phyloP scores from a whole-genome alignment of 371 early-diverging fungal species.

The Blakeslea trispora region DNA sequence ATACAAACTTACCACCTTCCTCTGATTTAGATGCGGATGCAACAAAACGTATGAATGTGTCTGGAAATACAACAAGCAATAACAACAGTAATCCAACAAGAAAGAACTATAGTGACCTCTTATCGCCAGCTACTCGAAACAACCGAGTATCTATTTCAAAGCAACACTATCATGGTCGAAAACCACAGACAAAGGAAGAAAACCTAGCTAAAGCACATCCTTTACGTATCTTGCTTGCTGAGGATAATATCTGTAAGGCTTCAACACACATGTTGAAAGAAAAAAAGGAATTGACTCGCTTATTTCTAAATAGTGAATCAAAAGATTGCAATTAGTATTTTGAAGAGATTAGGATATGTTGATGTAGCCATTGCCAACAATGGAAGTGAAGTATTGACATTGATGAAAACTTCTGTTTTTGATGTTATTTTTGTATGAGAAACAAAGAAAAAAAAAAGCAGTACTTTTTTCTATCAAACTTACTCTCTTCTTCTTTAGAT shows the following conservation, averaged over 20 bases:
- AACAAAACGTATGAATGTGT: neutral
- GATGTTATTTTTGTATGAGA: slow-evolving; percentile 52
- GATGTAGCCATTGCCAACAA: slow-evolving; percentile 57
- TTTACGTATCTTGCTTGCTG: slow-evolving; percentile 47
- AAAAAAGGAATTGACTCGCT: neutral
- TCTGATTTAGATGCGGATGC: neutral
- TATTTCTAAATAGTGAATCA: slow-evolving; percentile 50
- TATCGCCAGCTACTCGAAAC: slow-evolving; percentile 26
- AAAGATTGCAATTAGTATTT: slow-evolving; percentile 58
- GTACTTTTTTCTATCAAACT: neutral
- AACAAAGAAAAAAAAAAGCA: too few species aligned
- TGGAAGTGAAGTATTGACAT: slow-evolving; percentile 53
- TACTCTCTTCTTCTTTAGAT: slow-evolving; percentile 25
- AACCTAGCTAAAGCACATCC: slow-evolving; percentile 42
- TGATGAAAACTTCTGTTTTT: slow-evolving; percentile 43
- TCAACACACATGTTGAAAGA: neutral
- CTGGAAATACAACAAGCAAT: neutral
- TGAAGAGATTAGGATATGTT: slow-evolving; percentile 57
- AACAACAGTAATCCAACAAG: slow-evolving; percentile 5
- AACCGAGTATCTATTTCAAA: slow-evolving; percentile 27
- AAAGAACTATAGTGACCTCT: slow-evolving; percentile 20
- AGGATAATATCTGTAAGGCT: slow-evolving; percentile 50
- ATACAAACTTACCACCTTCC: neutral
- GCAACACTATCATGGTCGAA: slow-evolving; percentile 32
- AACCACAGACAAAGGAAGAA: slow-evolving; percentile 38